Conservation (phyloP, 352 stramenopile genomes). For the Globisporangium ultimum region DNA sequence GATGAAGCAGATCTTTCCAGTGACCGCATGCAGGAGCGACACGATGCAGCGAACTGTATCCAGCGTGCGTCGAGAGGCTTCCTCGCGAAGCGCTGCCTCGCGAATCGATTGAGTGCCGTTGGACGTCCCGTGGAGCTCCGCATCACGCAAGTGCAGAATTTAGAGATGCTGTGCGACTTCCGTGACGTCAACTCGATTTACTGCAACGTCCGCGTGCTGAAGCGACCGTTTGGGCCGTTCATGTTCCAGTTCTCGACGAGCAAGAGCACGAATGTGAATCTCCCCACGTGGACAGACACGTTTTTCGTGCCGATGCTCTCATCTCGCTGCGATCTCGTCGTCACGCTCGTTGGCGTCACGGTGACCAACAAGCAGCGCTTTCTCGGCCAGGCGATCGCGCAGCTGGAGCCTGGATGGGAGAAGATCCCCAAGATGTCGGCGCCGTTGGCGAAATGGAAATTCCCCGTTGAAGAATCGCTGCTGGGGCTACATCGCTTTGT, state of each 20-base stretch:
- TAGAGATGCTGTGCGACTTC: conserved; percentile 79
- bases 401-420: conserved; percentile 70
- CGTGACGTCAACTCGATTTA: conserved; percentile 61
- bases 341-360: conserved; percentile 69
- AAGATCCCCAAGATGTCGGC: conserved; percentile 27
- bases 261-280: conserved; percentile 51
- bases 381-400: conserved; percentile 56
- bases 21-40: conserved; percentile 30
- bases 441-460: conserved; percentile 73
- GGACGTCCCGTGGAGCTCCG: conserved; percentile 62
- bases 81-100: conserved; percentile 27
- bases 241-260: conserved; percentile 83
- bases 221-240: conserved; percentile 82
- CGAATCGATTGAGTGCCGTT: conserved; percentile 43
- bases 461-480: conserved; percentile 69
- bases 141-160: conserved; percentile 34
- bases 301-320: conserved; percentile 84
- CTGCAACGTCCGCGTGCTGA: conserved; percentile 81
- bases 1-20: conserved; percentile 22
- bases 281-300: conserved; percentile 53
- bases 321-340: conserved; percentile 76
- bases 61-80: conserved; percentile 42
- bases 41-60: conserved; percentile 25
- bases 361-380: conserved; percentile 52
- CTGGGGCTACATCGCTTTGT: conserved; percentile 68